Base-by-base conservation (phyloP, 1,284 basidiomycete species). In the Vanrija sp. region DNA sequence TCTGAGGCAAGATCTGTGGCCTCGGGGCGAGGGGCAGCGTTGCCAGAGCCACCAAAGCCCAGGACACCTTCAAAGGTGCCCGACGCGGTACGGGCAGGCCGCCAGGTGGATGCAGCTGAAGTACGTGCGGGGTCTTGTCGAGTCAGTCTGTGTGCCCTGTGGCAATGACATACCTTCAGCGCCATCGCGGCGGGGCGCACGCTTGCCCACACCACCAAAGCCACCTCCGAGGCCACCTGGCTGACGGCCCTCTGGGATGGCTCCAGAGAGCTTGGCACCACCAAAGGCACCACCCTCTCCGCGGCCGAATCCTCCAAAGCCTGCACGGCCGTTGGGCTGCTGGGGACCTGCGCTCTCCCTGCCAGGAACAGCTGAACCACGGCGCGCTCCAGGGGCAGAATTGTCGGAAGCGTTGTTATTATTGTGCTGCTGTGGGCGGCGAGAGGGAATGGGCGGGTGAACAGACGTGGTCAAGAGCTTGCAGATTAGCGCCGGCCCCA, bases 61-160 rank as follows among this genome's bases (percentile, higher is more conserved):
- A 76, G 65, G 25, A 76, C 75, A 43, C 74, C 75, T 46, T 77
- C 75, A 54, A 77, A 77, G 10, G 61, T 71, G 54, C 73, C 74
- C 10, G 73, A 71, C 16, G 61, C 52, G 25, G 65, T 65, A 14
- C 69, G 63, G 29, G 62, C 55, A 8, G 71, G 65, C 29, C 75
- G 62, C 75, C 75, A 77, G 29, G 60, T 68, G 9, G 67, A 60
- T n/a, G 64, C 64, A 38, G 63, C 54, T 9, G 55, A 56, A 5
- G 63, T 51, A 23, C 61, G 34, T 34, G 59, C 15, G 21, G 46
- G 16, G 51, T 21, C 10, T 43, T 23, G 23, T 53, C 40, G 25
- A 23, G 29, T 21, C 40, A 42, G 40, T 18, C n/a, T n/a, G 40
- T 34, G 34, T 34, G 34, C 34, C 34, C 5, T 34, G 8, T 34